Conservation (phyloP, 495 filamentous ascomycete genomes). For the Penicillium macrosclerotiorum region DNA sequence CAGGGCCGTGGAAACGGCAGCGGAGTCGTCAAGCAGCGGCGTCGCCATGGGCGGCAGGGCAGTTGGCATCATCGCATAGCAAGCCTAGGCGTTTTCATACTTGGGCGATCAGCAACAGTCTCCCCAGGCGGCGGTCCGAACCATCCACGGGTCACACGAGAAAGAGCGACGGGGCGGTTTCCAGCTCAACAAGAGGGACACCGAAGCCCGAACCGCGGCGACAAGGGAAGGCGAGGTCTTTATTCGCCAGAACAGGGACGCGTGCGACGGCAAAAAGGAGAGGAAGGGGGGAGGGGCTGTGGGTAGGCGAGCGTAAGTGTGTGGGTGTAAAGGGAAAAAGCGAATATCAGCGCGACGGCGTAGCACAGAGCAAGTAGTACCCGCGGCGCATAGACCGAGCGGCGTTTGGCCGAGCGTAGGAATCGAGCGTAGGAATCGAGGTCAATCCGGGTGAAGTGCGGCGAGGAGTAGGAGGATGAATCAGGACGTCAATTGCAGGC, state of each 20-base stretch:
- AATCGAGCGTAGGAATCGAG: neutral
- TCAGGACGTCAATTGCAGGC: neutral
- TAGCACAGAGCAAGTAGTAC: neutral
- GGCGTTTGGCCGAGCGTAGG: conserved; percentile 7
- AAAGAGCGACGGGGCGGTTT: no score
- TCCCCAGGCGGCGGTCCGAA: no score
- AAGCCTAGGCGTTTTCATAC: conserved; percentile 29
- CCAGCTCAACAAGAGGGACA: no score
- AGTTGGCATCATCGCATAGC: conserved; percentile 45
- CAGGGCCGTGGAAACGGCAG: conserved; percentile 4
- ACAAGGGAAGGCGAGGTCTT: no score
- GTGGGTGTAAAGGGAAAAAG: neutral
- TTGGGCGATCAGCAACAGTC: conserved; percentile 4
- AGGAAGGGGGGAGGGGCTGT: neutral
- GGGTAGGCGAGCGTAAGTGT: no score
- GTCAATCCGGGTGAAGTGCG: conserved; percentile 1
- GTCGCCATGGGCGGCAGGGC: conserved; percentile 38
- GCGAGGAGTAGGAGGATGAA: neutral
- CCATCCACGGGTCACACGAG: no score
- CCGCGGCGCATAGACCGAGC: conserved; percentile 8
- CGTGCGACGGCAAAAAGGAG: neutral
- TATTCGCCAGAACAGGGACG: no score
- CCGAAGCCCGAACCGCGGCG: no score
- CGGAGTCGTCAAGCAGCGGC: conserved; percentile 30
- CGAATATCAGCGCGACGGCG: neutral